Base-by-base conservation (phyloP, 2,329 filamentous ascomycete genomes). In the Apiospora phragmitis region DNA sequence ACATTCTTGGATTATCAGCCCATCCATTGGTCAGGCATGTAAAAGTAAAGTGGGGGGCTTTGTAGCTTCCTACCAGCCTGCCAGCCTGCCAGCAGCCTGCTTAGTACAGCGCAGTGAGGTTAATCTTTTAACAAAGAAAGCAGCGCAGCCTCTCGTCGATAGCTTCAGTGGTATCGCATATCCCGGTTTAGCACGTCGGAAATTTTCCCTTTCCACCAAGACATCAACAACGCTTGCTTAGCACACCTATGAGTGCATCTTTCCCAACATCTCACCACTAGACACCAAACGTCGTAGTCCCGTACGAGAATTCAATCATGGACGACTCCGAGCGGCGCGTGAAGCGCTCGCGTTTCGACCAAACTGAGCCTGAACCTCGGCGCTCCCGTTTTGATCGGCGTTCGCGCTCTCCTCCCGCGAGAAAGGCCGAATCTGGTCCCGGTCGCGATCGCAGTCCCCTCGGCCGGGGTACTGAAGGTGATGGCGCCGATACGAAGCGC, bases 311-410 rank as follows among this genome's bases (percentile, higher is more conserved):
- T 38, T 26, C 5, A 0, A 77, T 71, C 65, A 94, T 97, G 94
- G 90, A 93, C 75, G 94, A 96, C 77, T 87, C 92, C 73, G 93
- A 95, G 76, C 89, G 91, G 79, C 90, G 90, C 73, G 85, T 86
- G 72, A 97, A 97, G 86, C 92, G 94, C 73, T 97, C 94, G 79
- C 94, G 95, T 81, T 98, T 98, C 83, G 95, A 98, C 80, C 94
- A 97, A 82, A 96, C 91, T 65, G 94, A 95, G 80, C 91, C 93
- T 7, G 94, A 96, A 78, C 90, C 92, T 70, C 92, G 91, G 76
- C 79, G 88, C 59, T 97, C 94, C 67, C 90, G 95, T 80, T 98
- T 97, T 82, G 95, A 98, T 83, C 91, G 95, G 77, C 92, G 96
- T 77, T 98, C 96, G 71, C 92, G 94, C 74, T 97, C 94, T 42